Evolutionary conservation across 352 stramenopile species (phyloP).

Genomic region (Blastocystis sp.): DNA sequence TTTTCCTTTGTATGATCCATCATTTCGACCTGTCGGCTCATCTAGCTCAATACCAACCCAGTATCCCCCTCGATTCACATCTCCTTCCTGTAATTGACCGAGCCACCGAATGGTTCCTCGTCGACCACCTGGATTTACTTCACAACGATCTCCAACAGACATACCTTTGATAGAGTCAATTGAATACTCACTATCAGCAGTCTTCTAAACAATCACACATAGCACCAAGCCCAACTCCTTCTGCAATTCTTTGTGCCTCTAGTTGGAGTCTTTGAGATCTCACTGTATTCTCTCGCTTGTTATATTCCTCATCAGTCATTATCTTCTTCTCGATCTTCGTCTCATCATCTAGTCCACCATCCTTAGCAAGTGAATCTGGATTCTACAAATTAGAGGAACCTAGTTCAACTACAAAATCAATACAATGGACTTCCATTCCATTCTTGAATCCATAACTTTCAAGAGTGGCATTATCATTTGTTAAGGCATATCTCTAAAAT

Average conservation of each 20-base stretch:
- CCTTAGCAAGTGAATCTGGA: slow-evolving; percentile 88
- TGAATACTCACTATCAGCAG: slow-evolving; percentile 60
- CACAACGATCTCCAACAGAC: slow-evolving; percentile 87
- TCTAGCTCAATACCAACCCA: slow-evolving; percentile 91
- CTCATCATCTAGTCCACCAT: slow-evolving; percentile 91
- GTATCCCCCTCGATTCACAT: slow-evolving; percentile 73
- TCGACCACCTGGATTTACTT: slow-evolving; percentile 89
- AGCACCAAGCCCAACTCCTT: slow-evolving; percentile 72
- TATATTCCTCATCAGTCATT: slow-evolving; percentile 96
- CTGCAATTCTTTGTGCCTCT: background rate
- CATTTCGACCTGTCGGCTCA: slow-evolving; percentile 88
- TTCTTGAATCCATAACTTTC: slow-evolving; percentile 17
- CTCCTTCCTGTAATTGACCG: slow-evolving; percentile 78
- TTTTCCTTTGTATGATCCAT: slow-evolving; percentile 85
- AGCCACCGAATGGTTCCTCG: slow-evolving; percentile 86
- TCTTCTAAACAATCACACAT: slow-evolving; percentile 69
- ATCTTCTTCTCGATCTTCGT: slow-evolving; percentile 94
- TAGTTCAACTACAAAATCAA: background rate
- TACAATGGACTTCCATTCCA: slow-evolving; percentile 63
- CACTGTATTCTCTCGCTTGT: slow-evolving; percentile 94
- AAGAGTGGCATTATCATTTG: background rate
- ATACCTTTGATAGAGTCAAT: slow-evolving; percentile 76
- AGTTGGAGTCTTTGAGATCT: slow-evolving; percentile 85
- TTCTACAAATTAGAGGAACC: slow-evolving; percentile 72
- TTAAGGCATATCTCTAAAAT: background rate